Percentiles rank a stretch among this genome's conserved stretches.
Conservation (phyloP, 306 rosid species). For the Abrus pulchellus region DNA sequence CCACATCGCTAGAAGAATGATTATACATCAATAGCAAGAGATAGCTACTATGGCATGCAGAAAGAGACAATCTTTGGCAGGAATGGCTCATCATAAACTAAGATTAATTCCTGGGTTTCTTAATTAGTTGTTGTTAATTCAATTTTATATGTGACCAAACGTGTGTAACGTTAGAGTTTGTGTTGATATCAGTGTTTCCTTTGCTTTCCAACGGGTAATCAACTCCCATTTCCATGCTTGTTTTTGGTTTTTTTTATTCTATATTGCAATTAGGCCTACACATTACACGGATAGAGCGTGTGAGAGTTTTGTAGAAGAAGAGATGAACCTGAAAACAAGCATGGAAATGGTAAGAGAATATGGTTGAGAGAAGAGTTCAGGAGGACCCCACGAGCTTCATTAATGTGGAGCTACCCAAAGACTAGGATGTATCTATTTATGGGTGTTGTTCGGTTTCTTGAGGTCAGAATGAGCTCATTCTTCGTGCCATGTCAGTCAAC, state of each 20-base stretch:
- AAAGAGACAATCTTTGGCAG: slow-evolving; percentile 48
- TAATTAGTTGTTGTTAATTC: slow-evolving; percentile 16
- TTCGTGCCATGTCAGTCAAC: slow-evolving; percentile 38
- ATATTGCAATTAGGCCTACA: slow-evolving; percentile 7
- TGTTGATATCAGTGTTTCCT: background rate
- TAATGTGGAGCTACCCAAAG: slow-evolving; percentile 60
- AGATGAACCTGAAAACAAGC: slow-evolving; percentile 69
- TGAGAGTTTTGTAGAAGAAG: slow-evolving; percentile 46
- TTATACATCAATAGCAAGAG: slow-evolving; percentile 26
- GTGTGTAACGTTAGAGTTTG: slow-evolving; percentile 36
- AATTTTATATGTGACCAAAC: background rate
- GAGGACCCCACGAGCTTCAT: slow-evolving; percentile 77
- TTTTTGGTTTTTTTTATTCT: slow-evolving; percentile 53
- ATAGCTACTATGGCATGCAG: slow-evolving; percentile 16
- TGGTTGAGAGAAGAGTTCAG: slow-evolving; percentile 52
- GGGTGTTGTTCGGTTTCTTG: slow-evolving; percentile 22
- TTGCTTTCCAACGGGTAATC: background rate
- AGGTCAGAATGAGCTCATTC: slow-evolving; percentile 45
- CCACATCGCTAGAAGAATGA: slow-evolving; percentile 9
- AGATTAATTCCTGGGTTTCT: slow-evolving; percentile 12
- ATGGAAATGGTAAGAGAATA: slow-evolving; percentile 71
- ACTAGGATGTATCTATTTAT: slow-evolving; percentile 40
- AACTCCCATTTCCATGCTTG: slow-evolving; percentile 77
- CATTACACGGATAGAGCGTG: background rate
- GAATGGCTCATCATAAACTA: background rate